phyloP scores from a whole-genome alignment of 2,329 filamentous ascomycete species.

The Fusarium sublunatum region DNA sequence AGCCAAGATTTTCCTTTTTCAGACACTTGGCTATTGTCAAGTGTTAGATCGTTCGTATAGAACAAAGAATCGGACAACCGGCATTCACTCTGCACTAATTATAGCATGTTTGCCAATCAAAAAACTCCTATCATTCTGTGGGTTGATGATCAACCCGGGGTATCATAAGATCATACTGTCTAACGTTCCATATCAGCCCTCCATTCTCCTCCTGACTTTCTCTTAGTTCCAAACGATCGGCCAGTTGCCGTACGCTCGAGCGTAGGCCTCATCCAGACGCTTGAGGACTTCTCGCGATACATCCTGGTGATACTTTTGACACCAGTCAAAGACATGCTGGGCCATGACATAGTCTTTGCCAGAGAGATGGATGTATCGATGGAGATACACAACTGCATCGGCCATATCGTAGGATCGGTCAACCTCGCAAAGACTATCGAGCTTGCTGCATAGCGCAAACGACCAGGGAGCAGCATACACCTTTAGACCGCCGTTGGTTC shows the following conservation, averaged over 20 bases:
- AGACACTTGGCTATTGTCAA: slow-evolving; percentile 5
- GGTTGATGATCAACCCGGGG: slow-evolving; percentile 20
- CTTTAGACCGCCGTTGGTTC: slow-evolving; percentile 26
- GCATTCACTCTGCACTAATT: slow-evolving; percentile 20
- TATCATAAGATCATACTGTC: slow-evolving; percentile 27
- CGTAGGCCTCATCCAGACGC: slow-evolving; percentile 24
- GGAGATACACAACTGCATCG: slow-evolving; percentile 37
- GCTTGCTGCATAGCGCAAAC: slow-evolving; percentile 38
- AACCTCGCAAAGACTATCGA: slow-evolving; percentile 35
- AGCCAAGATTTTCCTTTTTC: slow-evolving; percentile 21
- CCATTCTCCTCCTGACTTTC: neutral
- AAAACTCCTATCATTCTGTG: slow-evolving; percentile 30
- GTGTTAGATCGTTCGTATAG: slow-evolving; percentile 15
- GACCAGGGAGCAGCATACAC: slow-evolving; percentile 40
- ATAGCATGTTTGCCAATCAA: slow-evolving; percentile 5
- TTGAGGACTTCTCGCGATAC: slow-evolving; percentile 22
- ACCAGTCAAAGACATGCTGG: slow-evolving; percentile 26
- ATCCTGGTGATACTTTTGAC: slow-evolving; percentile 31
- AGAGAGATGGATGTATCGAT: slow-evolving; percentile 21
- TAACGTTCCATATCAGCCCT: slow-evolving; percentile 6
- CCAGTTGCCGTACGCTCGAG: slow-evolving; percentile 18
- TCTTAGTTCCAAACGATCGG: slow-evolving; percentile 29
- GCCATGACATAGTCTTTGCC: slow-evolving; percentile 11
- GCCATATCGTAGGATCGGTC: slow-evolving; percentile 37
- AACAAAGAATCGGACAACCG: slow-evolving; percentile 37